Evolutionary conservation across 441 rosid genomes (phyloP).

Genomic region (Pelargonium cotyledonis): DNA sequence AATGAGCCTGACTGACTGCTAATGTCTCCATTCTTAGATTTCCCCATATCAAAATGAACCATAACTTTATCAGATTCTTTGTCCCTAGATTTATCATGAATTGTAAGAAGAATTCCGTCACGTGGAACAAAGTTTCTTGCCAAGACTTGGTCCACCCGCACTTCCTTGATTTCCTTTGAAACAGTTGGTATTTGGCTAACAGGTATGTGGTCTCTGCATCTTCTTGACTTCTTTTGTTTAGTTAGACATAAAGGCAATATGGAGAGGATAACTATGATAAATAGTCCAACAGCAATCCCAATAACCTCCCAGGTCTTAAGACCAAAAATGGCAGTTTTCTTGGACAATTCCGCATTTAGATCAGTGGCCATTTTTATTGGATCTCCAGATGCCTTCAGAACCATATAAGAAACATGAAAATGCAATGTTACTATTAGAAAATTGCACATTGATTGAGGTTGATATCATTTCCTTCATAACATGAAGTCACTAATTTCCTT

Average conservation of each 20-base stretch:
- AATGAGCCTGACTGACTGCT: conserved; percentile 59
- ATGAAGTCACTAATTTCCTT: conserved; percentile 3
- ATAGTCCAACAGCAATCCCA: conserved; percentile 52
- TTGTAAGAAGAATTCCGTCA: conserved; percentile 80
- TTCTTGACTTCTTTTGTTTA: conserved; percentile 54
- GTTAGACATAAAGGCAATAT: conserved; percentile 54
- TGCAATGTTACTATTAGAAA: conserved; percentile 16
- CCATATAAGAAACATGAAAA: conserved; percentile 5
- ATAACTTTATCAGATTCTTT: conserved; percentile 64
- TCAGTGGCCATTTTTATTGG: too few relatives aligned
- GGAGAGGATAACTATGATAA: conserved; percentile 56
- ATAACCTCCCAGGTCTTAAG: conserved; percentile 76
- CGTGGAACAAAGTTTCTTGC: conserved; percentile 46
- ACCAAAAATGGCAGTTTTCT: conserved; percentile 51
- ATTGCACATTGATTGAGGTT: conserved; percentile 1
- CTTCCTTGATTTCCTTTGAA: conserved; percentile 92
- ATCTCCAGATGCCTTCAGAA: neutral
- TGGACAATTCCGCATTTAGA: conserved; percentile 64
- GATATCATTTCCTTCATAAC: neutral
- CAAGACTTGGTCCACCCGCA: conserved; percentile 63
- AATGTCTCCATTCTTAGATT: conserved; percentile 52
- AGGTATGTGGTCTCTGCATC: conserved; percentile 48
- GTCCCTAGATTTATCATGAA: conserved; percentile 58
- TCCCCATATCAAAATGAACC: conserved; percentile 65
- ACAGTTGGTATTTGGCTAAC: conserved; percentile 60